These are phyloP conservation scores for Butyriboletus loyo DNA, from an alignment of 768 basidiomycete genomes.

Conservation along the genomic window DNA sequence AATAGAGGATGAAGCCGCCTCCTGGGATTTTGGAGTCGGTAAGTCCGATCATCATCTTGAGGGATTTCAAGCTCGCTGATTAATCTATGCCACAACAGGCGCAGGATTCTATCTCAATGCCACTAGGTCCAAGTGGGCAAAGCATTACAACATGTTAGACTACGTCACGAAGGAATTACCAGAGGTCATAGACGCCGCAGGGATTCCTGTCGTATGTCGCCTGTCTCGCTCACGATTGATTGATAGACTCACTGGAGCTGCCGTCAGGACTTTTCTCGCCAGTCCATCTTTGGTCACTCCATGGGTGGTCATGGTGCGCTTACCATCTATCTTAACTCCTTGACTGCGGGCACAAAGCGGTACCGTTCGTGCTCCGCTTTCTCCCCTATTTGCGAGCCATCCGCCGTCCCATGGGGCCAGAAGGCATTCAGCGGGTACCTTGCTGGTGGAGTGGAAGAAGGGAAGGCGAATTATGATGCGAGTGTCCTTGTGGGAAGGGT, in stretches of 20 bases:
- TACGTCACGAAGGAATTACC: constrained; percentile 86
- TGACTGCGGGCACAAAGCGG: constrained; percentile 47
- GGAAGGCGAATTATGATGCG: constrained; percentile 72
- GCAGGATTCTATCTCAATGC: constrained; percentile 98
- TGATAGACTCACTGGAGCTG: not conserved
- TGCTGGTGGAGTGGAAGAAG: constrained; percentile 72
- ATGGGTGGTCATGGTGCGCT: constrained; percentile 98
- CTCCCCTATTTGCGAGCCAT: constrained; percentile 82
- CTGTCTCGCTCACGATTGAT: not conserved
- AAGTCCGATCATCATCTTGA: constrained; percentile 4
- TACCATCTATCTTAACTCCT: constrained; percentile 79
- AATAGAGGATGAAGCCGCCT: constrained; percentile 71
- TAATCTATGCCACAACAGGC: constrained; percentile 29
- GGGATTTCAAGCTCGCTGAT: constrained; percentile 1
- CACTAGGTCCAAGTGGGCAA: constrained; percentile 66
- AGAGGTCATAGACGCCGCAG: constrained; percentile 65
- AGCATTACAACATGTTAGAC: constrained; percentile 86
- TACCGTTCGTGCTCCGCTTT: constrained; percentile 92
- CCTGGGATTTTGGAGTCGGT: constrained; percentile 93
- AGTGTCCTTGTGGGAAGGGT: constrained; percentile 70
- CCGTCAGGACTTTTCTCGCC: constrained; percentile 70
- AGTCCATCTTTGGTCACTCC: constrained; percentile 93
- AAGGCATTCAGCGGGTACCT: constrained; percentile 91
- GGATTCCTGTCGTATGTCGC: constrained; percentile 69
- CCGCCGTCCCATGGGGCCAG: constrained; percentile 84